Conservation (phyloP, 306 rosid species). For the Sicyos baderoa region DNA sequence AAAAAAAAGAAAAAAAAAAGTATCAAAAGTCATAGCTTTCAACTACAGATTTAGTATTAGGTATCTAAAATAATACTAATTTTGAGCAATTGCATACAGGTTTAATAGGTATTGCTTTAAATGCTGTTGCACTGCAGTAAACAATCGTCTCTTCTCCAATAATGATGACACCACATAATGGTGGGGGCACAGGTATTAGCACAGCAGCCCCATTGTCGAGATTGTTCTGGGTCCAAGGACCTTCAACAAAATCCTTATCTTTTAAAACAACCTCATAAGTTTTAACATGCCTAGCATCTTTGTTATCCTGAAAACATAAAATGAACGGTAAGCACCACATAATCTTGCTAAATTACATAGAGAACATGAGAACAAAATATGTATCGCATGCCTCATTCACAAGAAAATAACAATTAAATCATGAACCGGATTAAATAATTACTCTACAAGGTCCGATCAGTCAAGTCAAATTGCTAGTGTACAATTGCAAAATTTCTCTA, state of each 20-base stretch:
- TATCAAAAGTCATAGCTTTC: not conserved
- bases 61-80: not conserved
- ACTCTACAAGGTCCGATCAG: not conserved
- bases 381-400: not conserved
- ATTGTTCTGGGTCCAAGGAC: constrained; percentile 93
- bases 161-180: constrained; percentile 91
- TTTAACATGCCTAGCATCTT: constrained; percentile 95
- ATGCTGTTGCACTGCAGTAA: constrained; percentile 89
- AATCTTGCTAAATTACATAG: not conserved
- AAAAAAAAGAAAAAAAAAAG: not conserved
- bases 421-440: not conserved
- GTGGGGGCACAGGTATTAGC: constrained; percentile 93
- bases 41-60: not conserved
- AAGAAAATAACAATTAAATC: not conserved
- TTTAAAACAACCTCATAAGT: constrained; percentile 93
- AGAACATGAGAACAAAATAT: constrained; percentile 1
- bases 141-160: constrained; percentile 97
- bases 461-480: not conserved
- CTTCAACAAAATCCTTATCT: constrained; percentile 96
- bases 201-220: constrained; percentile 95
- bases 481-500: constrained; percentile 4
- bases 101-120: constrained; percentile 85
- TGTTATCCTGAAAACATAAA: constrained; percentile 69
- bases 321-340: constrained; percentile 17
- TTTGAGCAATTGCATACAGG: constrained; percentile 52